Conservation (phyloP, 1,139 yeast genomes). For the Pichia norvegensis region DNA sequence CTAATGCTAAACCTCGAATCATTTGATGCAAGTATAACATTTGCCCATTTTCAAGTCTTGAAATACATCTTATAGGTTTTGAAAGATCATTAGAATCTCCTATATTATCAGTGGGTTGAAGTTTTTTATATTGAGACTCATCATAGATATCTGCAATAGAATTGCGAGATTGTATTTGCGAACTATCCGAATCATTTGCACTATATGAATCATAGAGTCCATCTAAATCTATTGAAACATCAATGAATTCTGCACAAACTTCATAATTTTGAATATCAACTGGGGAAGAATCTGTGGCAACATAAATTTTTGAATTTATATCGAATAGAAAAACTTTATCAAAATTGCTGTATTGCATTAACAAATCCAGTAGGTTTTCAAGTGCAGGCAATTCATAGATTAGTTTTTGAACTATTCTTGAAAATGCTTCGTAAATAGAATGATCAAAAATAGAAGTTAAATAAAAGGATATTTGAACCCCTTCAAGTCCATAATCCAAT, state of each 20-base stretch:
- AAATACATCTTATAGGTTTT: slow-evolving; percentile 53
- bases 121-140: slow-evolving; percentile 1
- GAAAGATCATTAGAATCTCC: slow-evolving; percentile 3
- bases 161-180: slow-evolving; percentile 5
- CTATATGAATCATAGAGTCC: slow-evolving; percentile 46
- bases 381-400: slow-evolving; percentile 83
- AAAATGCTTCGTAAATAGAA: slow-evolving; percentile 91
- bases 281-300: slow-evolving; percentile 93
- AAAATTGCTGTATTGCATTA: slow-evolving; percentile 82
- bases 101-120: slow-evolving; percentile 1
- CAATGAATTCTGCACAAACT: slow-evolving; percentile 94
- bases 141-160: slow-evolving; percentile 11
- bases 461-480: slow-evolving; percentile 86
- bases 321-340: slow-evolving; percentile 92
- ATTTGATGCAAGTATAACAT: slow-evolving; percentile 78
- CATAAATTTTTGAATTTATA: slow-evolving; percentile 86
- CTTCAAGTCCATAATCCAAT: slow-evolving; percentile 80
- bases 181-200: neutral
- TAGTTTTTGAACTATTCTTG: slow-evolving; percentile 83
- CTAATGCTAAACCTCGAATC: slow-evolving; percentile 88
- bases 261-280: slow-evolving; percentile 94
- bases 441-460: slow-evolving; percentile 92
- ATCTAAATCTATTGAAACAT: slow-evolving; percentile 84
- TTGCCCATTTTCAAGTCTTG: slow-evolving; percentile 75
- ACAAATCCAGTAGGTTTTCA: slow-evolving; percentile 80